These are phyloP conservation scores for Extremus antarcticus DNA, from an alignment of 495 filamentous ascomycete species.

Conservation along the genomic window DNA sequence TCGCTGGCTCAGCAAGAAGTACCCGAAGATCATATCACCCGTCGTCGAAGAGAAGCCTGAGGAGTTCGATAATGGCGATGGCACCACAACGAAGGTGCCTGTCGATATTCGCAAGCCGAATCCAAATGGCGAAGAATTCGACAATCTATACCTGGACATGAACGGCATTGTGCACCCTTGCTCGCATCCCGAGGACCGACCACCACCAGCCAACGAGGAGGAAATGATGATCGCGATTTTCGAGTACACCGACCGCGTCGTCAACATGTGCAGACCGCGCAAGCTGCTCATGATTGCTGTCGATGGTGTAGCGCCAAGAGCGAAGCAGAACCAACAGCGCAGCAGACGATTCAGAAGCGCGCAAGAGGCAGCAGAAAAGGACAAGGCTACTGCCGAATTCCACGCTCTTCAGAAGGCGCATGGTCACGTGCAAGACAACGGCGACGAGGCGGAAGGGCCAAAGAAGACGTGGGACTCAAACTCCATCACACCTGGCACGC, in stretches of 20 bases:
- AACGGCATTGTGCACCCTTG: conserved; percentile 99
- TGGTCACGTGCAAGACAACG: conserved; percentile 39
- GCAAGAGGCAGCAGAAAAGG: conserved; percentile 87
- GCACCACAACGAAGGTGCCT: conserved; percentile 53
- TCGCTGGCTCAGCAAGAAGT: conserved; percentile 88
- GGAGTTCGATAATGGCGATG: conserved; percentile 50
- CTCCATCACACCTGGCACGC: conserved; percentile 93
- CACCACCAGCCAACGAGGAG: conserved; percentile 83
- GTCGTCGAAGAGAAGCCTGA: conserved; percentile 78
- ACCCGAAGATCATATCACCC: conserved; percentile 86
- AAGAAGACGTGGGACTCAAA: conserved; percentile 98
- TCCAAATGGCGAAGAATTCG: conserved; percentile 94
- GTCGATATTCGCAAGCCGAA: conserved; percentile 76
- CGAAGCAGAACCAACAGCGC: conserved; percentile 97
- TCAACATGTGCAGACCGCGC: conserved; percentile 94
- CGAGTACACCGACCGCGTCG: conserved; percentile 91
- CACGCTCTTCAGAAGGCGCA: conserved; percentile 66
- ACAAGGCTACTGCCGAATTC: conserved; percentile 79
- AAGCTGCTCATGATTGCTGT: conserved; percentile 97
- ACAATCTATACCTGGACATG: conserved; percentile 98
- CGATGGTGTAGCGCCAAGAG: conserved; percentile 86
- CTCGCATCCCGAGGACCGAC: conserved; percentile 90
- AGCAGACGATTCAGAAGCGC: conserved; percentile 85
- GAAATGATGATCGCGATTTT: conserved; percentile 99
- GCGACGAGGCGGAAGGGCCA: conserved; percentile 48